Percentiles rank a stretch among this genome's conserved stretches.
phyloP scores from a whole-genome alignment of 2,329 filamentous ascomycete species.

The Colletotrichum lupini region DNA sequence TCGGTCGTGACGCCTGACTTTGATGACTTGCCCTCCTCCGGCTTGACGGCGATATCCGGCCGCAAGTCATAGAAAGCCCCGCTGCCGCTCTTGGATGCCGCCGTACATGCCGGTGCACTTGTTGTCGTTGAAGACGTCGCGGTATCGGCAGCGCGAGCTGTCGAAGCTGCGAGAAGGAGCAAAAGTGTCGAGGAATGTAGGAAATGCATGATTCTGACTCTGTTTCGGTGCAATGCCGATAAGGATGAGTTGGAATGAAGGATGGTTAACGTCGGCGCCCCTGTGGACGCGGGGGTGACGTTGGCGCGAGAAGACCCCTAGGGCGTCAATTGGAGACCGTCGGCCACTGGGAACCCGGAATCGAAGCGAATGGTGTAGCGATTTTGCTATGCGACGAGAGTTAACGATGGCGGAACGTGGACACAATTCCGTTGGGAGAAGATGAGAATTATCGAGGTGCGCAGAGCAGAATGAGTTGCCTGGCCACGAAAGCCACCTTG shows the following conservation, averaged over 20 bases:
- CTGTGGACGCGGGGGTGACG: constrained; percentile 9
- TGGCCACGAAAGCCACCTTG: constrained; percentile 16
- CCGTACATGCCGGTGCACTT: constrained; percentile 63
- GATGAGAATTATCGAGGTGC: background rate
- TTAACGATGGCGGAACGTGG: background rate
- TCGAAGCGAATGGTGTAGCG: background rate
- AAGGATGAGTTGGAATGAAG: constrained; percentile 1
- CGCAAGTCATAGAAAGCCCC: constrained; percentile 71
- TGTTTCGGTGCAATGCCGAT: constrained; percentile 12
- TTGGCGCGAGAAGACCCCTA: background rate
- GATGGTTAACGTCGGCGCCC: constrained; percentile 7
- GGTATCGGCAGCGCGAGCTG: constrained; percentile 44
- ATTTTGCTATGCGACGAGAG: background rate
- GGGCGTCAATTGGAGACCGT: constrained; percentile 22
- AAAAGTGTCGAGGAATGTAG: constrained; percentile 41
- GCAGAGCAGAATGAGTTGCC: background rate
- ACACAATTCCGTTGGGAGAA: background rate
- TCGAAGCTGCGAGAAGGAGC: constrained; percentile 47
- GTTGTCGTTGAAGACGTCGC: constrained; percentile 50
- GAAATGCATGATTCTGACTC: constrained; percentile 39
- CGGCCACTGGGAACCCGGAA: background rate
- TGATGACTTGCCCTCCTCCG: constrained; percentile 56
- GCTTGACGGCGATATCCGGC: constrained; percentile 60
- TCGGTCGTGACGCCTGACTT: constrained; percentile 58
- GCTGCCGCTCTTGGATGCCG: constrained; percentile 63